phyloP scores from a whole-genome alignment of 306 rosid genomes.

The Dryas alaskensis region DNA sequence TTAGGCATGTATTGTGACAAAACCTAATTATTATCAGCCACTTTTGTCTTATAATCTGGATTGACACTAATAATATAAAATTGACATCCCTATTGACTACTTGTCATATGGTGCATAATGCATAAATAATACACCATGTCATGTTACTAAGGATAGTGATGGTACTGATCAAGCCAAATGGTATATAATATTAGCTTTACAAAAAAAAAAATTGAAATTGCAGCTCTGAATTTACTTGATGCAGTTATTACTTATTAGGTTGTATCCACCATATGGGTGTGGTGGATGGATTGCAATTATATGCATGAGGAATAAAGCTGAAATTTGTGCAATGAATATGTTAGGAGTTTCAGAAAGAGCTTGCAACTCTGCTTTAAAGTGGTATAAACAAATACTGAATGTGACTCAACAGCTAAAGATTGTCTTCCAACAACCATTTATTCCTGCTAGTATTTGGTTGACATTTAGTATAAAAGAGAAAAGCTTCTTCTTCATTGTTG shows the following conservation, averaged over 20 bases:
- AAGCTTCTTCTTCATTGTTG: background rate
- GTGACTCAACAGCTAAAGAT: background rate
- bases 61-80: background rate
- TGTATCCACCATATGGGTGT: too few species aligned
- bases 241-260: too few species aligned
- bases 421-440: background rate
- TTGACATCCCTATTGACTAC: background rate
- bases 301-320: background rate
- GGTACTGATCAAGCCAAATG: constrained; percentile 1
- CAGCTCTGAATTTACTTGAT: background rate
- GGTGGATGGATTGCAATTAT: background rate
- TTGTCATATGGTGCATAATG: background rate
- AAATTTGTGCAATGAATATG: background rate
- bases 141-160: background rate
- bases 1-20: constrained; percentile 8
- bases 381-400: background rate
- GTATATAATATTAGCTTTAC: too few species aligned
- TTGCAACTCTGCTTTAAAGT: background rate
- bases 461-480: background rate
- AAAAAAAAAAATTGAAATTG: too few species aligned
- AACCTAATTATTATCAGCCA: constrained; percentile 7
- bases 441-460: background rate
- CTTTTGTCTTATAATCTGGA: constrained; percentile 27
- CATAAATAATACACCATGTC: background rate
- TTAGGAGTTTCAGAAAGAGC: too few species aligned